Evolutionary conservation across 805 yeast species (phyloP).

Genomic region (Saccharomycopsis schoenii): DNA sequence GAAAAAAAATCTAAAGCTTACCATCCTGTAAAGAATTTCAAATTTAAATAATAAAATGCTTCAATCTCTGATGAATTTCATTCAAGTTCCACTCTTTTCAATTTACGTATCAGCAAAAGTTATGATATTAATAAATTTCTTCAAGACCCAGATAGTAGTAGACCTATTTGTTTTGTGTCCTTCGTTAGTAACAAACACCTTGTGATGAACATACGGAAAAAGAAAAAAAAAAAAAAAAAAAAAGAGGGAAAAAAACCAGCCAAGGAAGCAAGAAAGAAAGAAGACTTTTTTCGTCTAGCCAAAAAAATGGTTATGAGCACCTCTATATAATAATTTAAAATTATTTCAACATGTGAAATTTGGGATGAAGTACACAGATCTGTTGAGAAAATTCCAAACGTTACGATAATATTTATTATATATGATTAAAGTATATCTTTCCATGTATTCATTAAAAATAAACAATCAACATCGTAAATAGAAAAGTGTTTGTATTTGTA

Average conservation of each 20-base stretch:
- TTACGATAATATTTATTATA: neutral
- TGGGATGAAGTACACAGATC: too few relatives aligned
- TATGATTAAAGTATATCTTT: neutral
- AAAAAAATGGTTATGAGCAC: neutral
- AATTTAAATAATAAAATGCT: neutral
- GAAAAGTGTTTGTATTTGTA: too few relatives aligned
- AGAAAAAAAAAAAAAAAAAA: neutral
- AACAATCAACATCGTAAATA: too few relatives aligned
- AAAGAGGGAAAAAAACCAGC: neutral
- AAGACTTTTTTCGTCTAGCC: too few relatives aligned
- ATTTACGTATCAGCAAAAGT: neutral
- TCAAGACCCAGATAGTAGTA: too few relatives aligned
- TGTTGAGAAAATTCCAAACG: neutral
- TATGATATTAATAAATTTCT: neutral
- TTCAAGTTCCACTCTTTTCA: neutral
- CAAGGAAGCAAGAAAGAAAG: neutral
- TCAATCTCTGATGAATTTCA: neutral
- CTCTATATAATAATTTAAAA: too few relatives aligned
- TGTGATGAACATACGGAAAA: neutral
- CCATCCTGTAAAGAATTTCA: neutral
- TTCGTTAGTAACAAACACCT: neutral
- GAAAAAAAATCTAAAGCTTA: neutral
- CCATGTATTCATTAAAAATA: neutral
- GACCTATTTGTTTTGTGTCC: too few relatives aligned
- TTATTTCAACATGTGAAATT: too few relatives aligned